Evolutionary conservation across 495 filamentous ascomycete genomes (phyloP), one percentile per base, ranked within the genome.

Genomic region (Cudoniella acicularis): DNA sequence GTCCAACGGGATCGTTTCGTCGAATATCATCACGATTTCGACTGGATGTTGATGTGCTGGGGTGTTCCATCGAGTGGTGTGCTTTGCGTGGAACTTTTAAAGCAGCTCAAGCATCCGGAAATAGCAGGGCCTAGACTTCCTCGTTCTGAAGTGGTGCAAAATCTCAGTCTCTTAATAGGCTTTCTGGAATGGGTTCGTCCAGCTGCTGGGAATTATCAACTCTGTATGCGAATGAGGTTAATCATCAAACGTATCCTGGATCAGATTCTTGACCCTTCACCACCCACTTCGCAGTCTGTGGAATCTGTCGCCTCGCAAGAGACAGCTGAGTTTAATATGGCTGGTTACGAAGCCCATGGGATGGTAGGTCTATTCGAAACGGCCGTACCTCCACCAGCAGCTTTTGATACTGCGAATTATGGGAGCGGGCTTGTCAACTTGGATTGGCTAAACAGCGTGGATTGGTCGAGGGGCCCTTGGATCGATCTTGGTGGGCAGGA

Each of bases 161-260:
- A 64, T 43, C 51, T 68, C 11, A 52, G 27, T 40, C 60, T 68
- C 2, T 48, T 68, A 3, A 63, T 64, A 26, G 62, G 65, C 1
- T 68, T 68, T 40, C 36, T 68, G 6, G 65, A 68, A 30, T 68
- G 65, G 65, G 43, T 68, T 26, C 52, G 55, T 11, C 65, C 65
- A 2, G 56, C 65, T 10, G 63, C 60, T 1, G 65, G 65, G 1
- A 68, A 68, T 42, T 68, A 68, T 30, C 53, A 63, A 47, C 52
- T 68, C 8, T 63, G 59, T 40, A 30, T 42, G 3, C 40, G 65
- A 0, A 63, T 68, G 62, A 17, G 63, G 18, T 36, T 59, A 3
- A 59, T 68, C 26, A 68, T 68, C 47, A 64, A 61, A 43, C 41
- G 59, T 9, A 68, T 68, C 26, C 27, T 68, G 1, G 63, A 65